These are phyloP conservation scores for Fraxinus dipetala DNA, from an alignment of 305 asterid genomes.

Conservation along the genomic window DNA sequence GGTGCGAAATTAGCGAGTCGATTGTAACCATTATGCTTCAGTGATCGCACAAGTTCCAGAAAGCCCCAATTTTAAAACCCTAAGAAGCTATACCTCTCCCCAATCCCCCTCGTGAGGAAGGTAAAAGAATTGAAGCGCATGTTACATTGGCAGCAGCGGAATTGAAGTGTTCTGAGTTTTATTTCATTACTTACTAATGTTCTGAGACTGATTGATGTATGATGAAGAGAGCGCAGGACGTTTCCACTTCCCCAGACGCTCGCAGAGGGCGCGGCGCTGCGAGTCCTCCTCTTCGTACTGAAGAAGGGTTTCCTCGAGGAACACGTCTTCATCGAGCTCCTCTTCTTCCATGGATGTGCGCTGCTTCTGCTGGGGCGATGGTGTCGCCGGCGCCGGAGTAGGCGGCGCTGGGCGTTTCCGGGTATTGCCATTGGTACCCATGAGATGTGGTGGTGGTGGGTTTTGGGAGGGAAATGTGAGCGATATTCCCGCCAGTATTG, in stretches of 20 bases:
- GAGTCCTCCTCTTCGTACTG: conserved; percentile 70
- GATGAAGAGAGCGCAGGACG: conserved; percentile 62
- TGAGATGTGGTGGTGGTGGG: conserved; percentile 11
- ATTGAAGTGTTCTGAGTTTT: background rate
- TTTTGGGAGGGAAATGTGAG: conserved; percentile 26
- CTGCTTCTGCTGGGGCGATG: conserved; percentile 52
- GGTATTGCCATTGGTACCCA: conserved; percentile 53
- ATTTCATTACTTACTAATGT: conserved; percentile 46
- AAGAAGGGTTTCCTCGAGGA: conserved; percentile 78
- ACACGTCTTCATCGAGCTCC: conserved; percentile 82
- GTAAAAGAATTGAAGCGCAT: conserved; percentile 13
- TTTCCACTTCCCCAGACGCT: conserved; percentile 68
- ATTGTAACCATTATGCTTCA: background rate
- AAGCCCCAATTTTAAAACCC: background rate
- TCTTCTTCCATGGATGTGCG: conserved; percentile 69
- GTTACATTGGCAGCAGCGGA: conserved; percentile 3
- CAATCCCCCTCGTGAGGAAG: background rate
- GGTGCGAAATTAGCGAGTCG: background rate
- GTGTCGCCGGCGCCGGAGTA: conserved; percentile 38
- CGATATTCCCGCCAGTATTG: conserved; percentile 43
- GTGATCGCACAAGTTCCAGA: background rate
- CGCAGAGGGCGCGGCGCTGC: conserved; percentile 51
- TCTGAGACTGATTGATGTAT: conserved; percentile 47
- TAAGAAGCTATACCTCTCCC: background rate
- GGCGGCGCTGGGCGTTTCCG: conserved; percentile 55